Evolutionary conservation across 495 filamentous ascomycete species (phyloP), one percentile per base, ranked within the genome.

Genomic region (Umbilicaria muhlenbergii): DNA sequence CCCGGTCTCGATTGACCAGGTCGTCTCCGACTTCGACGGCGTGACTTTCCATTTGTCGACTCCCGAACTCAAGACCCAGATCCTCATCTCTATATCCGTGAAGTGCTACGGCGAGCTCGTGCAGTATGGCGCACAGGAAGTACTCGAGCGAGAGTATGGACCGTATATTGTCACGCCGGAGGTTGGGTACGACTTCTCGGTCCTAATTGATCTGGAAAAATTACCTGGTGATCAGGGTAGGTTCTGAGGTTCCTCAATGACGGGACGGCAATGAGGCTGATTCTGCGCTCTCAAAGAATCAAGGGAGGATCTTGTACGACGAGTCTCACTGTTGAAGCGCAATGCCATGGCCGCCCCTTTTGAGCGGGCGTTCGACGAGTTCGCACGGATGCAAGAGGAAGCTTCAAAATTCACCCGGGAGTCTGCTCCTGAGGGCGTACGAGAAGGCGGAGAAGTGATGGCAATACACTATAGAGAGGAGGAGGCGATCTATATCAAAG

Each of bases 401-500:
- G 85, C 91, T 6, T 81, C 85, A n/a, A 80, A 80, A 56, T 93
- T 86, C 53, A 93, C 80, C 11, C 78, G 81, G 1, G 91, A 96
- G 62, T 80, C 86, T 36, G 92, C 92, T 12, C 91, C 91, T 1
- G 80, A 89, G 56, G 87, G 86, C 36, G 69, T 92, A 32, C 65
- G 71, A 53, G 88, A 94, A 66, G 86, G 87, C 24, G 87, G 87
- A 34, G 80, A 92, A 50, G 81, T 95, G 18, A 94, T 91, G 81
- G 81, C 88, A 2, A 91, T 98, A 46, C 88, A 95, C 53, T 96
- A 98, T 66, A 80, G 91, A 14, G 92, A 98, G 50, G 91, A 96
- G 66, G 91, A 98, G 58, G 91, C 91, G n/a, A 95, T 98, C 57
- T 98, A 94, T 62, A 86, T 98, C 68, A 94, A 96, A 63, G 89